Percentiles rank a stretch among this genome's conserved stretches.
phyloP scores from a whole-genome alignment of 306 rosid genomes.

The Vigna reflexopilosa region DNA sequence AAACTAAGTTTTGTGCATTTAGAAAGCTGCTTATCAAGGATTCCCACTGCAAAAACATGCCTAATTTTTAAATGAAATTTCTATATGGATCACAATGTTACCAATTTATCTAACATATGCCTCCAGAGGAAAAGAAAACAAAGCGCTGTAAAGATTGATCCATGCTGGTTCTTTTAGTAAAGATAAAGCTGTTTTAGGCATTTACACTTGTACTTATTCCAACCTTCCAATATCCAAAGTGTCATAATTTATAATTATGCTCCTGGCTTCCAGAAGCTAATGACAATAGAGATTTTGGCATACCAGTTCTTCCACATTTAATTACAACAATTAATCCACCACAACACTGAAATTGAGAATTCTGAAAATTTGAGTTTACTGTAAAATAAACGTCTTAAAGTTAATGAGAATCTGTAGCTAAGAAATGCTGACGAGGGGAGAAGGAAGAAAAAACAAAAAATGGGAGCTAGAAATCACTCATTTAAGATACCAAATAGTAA shows the following conservation, averaged over 20 bases:
- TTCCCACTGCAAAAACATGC: not conserved
- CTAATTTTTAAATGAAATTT: conserved; percentile 19
- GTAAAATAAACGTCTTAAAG: too few relatives aligned
- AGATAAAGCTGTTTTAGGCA: conserved; percentile 5
- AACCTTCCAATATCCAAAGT: not conserved
- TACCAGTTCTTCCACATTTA: not conserved
- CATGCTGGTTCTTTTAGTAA: not conserved
- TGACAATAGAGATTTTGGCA: not conserved
- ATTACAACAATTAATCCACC: not conserved
- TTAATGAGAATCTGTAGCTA: too few relatives aligned
- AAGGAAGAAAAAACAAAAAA: too few relatives aligned
- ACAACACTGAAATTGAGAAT: not conserved
- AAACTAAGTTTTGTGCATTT: conserved; percentile 15
- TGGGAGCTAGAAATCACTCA: not conserved
- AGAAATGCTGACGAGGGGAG: too few relatives aligned
- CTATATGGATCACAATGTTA: conserved; percentile 1
- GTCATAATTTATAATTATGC: not conserved
- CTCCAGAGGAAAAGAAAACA: conserved; percentile 16
- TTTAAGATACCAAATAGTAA: not conserved
- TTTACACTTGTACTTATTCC: not conserved
- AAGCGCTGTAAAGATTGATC: not conserved
- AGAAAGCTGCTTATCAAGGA: not conserved
- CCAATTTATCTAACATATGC: not conserved
- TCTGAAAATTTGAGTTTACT: not conserved
- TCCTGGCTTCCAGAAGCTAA: conserved; percentile 25